phyloP scores from a whole-genome alignment of 352 stramenopile species.

The Phytophthora tentaculata region DNA sequence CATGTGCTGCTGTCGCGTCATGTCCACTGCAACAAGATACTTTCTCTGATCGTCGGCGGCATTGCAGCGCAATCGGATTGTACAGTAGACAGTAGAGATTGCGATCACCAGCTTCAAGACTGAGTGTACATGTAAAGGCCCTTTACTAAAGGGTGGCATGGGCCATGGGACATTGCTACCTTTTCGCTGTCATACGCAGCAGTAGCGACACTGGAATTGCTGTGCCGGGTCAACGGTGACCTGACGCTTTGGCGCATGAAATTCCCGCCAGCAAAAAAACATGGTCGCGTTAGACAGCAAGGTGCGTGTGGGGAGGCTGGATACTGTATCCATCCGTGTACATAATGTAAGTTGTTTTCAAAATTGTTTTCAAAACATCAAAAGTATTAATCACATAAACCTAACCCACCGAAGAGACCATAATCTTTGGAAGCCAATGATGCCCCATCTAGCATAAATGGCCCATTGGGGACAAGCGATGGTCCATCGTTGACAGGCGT shows the following conservation, averaged over 20 bases:
- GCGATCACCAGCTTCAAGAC: constrained; percentile 22
- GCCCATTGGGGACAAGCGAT: neutral
- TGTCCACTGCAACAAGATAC: constrained; percentile 30
- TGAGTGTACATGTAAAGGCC: neutral
- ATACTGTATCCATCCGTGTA: neutral
- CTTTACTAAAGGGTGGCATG: constrained; percentile 5
- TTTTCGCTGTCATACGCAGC: constrained; percentile 33
- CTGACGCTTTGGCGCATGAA: constrained; percentile 15
- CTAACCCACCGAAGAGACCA: neutral
- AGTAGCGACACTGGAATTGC: constrained; percentile 13
- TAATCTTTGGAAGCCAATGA: neutral
- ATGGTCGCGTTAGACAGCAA: constrained; percentile 28
- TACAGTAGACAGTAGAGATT: constrained; percentile 12
- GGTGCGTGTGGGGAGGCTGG: neutral
- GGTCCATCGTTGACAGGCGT: constrained; percentile 14
- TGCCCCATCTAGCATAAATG: constrained; percentile 2
- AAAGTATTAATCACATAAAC: neutral
- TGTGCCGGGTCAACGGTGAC: constrained; percentile 28
- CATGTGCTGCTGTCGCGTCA: no score
- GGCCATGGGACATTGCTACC: no score
- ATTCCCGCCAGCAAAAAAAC: constrained; percentile 23
- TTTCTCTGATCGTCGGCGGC: constrained; percentile 27
- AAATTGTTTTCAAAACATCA: neutral
- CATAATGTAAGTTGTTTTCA: neutral
- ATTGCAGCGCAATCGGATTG: constrained; percentile 19